Evolutionary conservation across 805 yeast genomes (phyloP).

Genomic region (Pichia sporocuriosa): DNA sequence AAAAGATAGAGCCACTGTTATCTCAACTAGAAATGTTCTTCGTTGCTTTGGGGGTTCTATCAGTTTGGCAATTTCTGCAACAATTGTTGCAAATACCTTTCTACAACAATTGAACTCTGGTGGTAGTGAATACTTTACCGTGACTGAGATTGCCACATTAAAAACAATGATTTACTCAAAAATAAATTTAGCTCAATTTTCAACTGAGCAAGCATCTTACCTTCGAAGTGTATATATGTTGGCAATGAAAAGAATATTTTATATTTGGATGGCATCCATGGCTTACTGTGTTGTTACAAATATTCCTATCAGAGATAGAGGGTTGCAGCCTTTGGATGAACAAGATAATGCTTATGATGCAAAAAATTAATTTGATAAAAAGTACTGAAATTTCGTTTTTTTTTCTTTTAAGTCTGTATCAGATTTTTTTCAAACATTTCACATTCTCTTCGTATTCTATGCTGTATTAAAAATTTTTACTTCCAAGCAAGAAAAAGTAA

Average conservation of each 20-base stretch:
- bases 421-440: too few species aligned
- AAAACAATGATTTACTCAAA: not conserved
- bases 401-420: too few species aligned
- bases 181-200: not conserved
- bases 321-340: slow-evolving; percentile 1
- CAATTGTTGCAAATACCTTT: slow-evolving; percentile 26
- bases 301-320: not conserved
- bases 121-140: not conserved
- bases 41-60: slow-evolving; percentile 58
- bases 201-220: not conserved
- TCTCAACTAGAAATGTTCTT: slow-evolving; percentile 48
- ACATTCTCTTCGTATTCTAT: too few species aligned
- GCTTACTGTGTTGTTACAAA: not conserved
- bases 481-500: too few species aligned
- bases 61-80: slow-evolving; percentile 42
- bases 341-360: not conserved
- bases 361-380: too few species aligned
- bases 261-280: slow-evolving; percentile 3
- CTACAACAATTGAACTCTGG: not conserved
- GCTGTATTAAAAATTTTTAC: too few species aligned
- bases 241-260: not conserved
- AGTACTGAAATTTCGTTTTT: too few species aligned
- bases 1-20: slow-evolving; percentile 52
- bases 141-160: not conserved
- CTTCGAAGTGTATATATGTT: not conserved